Conservation (phyloP, 192 early-diverging fungal genomes). For the Umbelopsis sp. region DNA sequence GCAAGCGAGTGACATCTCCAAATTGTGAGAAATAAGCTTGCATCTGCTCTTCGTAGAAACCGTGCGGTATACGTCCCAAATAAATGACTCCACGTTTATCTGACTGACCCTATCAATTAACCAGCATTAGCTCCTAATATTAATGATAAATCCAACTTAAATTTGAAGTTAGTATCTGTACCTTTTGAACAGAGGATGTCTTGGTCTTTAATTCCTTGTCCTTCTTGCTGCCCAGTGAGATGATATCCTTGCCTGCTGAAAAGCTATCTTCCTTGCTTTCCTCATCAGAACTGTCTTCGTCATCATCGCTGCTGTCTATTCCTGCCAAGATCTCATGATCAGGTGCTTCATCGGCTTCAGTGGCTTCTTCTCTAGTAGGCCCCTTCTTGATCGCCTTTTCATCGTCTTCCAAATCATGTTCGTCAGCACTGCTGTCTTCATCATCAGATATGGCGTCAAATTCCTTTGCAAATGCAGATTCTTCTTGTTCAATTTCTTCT, state of each 20-base stretch:
- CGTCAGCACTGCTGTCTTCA: slow-evolving; percentile 30
- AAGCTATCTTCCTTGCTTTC: slow-evolving; percentile 19
- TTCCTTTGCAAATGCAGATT: slow-evolving; percentile 29
- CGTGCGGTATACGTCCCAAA: slow-evolving; percentile 91
- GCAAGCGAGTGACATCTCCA: slow-evolving; percentile 76
- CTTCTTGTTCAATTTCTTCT: slow-evolving; percentile 33
- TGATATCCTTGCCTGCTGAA: slow-evolving; percentile 19
- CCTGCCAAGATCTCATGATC: slow-evolving; percentile 44
- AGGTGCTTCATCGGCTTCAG: slow-evolving; percentile 40
- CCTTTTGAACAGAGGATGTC: slow-evolving; percentile 28
- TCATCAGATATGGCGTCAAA: slow-evolving; percentile 37
- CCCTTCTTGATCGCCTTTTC: slow-evolving; percentile 18
- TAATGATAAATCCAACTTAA: too few relatives aligned
- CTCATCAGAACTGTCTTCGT: slow-evolving; percentile 34
- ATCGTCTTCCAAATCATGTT: slow-evolving; percentile 27
- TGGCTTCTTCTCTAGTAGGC: slow-evolving; percentile 22
- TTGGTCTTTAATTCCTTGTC: slow-evolving; percentile 41
- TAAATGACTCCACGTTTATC: slow-evolving; percentile 76
- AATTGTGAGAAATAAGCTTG: slow-evolving; percentile 91
- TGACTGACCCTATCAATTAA: not conserved
- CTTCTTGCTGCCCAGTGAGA: slow-evolving; percentile 22
- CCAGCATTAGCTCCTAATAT: not conserved
- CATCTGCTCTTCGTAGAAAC: slow-evolving; percentile 96
- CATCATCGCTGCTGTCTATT: slow-evolving; percentile 24
- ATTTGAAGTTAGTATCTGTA: not conserved